Conservation (phyloP, 2,329 filamentous ascomycete genomes). For the Cordyceps fumosorosea region DNA sequence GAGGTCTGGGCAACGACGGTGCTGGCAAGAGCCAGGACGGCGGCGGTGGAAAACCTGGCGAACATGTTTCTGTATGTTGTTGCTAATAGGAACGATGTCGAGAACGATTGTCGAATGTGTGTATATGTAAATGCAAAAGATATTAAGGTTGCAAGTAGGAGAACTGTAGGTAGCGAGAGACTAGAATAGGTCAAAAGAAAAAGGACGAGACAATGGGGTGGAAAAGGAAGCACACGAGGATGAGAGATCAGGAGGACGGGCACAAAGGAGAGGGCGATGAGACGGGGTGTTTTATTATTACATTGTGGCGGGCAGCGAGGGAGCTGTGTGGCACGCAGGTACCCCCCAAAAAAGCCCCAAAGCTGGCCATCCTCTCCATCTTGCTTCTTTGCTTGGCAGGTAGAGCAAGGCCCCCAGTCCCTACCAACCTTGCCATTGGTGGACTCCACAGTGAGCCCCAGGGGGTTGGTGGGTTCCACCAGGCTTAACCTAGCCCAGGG, state of each 20-base stretch:
- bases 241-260: slow-evolving; percentile 2
- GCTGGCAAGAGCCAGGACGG: slow-evolving; percentile 43
- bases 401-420: not conserved
- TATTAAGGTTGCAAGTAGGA: not conserved
- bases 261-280: not conserved
- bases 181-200: slow-evolving; percentile 10
- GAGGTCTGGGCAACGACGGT: slow-evolving; percentile 50
- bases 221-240: not conserved
- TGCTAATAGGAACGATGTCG: slow-evolving; percentile 10
- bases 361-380: not conserved
- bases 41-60: slow-evolving; percentile 39
- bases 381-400: no score
- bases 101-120: not conserved
- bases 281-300: slow-evolving; percentile 14
- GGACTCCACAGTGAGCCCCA: not conserved
- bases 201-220: not conserved
- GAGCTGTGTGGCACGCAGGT: not conserved
- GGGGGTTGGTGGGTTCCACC: no score
- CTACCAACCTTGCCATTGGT: not conserved
- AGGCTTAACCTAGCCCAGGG: no score
- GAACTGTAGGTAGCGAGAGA: slow-evolving; percentile 12
- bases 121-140: not conserved
- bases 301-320: not conserved
- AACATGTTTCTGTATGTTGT: slow-evolving; percentile 25
- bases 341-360: not conserved